Conservation (phyloP, 495 filamentous ascomycete genomes). For the Penicillium robsamsonii region DNA sequence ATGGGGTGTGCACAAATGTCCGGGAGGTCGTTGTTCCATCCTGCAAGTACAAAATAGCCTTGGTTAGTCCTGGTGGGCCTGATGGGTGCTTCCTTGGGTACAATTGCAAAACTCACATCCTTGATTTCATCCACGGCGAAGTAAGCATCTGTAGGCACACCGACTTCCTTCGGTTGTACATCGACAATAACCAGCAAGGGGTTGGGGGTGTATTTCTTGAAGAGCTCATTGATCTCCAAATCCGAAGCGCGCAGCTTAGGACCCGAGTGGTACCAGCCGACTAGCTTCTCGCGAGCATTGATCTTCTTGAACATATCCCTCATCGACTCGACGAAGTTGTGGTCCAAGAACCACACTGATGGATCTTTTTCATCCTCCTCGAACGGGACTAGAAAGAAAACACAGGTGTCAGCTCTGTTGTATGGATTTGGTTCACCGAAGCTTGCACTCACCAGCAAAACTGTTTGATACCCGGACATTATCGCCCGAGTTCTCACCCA, state of each 20-base stretch:
- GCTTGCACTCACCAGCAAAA: conserved; percentile 74
- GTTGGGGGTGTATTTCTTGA: conserved; percentile 98
- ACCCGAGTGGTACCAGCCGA: conserved; percentile 99
- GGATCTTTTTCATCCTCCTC: conserved; percentile 99
- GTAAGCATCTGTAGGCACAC: conserved; percentile 97
- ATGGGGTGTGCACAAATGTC: conserved; percentile 98
- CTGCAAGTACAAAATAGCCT: conserved; percentile 41
- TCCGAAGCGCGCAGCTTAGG: conserved; percentile 96
- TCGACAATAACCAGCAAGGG: conserved; percentile 97
- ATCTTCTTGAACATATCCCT: conserved; percentile 99
- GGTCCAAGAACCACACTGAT: conserved; percentile 97
- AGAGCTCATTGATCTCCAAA: conserved; percentile 98
- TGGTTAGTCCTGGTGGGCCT: conserved; percentile 10
- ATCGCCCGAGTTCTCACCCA: conserved; percentile 93
- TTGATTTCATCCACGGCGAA: conserved; percentile 99
- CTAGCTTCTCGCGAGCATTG: conserved; percentile 97
- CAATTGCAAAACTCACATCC: conserved; percentile 64
- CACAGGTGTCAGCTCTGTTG: conserved; percentile 18
- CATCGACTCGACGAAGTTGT: conserved; percentile 99
- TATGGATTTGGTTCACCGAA: conserved; percentile 8
- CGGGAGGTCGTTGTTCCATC: conserved; percentile 96
- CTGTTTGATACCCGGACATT: conserved; percentile 98
- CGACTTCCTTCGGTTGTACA: conserved; percentile 96
- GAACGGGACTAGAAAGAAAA: conserved; percentile 72
- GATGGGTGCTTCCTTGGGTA: neutral